Evolutionary conservation across 345 rosid species (phyloP), one percentile per base, ranked within the genome.

Genomic region (Firmiana major): DNA sequence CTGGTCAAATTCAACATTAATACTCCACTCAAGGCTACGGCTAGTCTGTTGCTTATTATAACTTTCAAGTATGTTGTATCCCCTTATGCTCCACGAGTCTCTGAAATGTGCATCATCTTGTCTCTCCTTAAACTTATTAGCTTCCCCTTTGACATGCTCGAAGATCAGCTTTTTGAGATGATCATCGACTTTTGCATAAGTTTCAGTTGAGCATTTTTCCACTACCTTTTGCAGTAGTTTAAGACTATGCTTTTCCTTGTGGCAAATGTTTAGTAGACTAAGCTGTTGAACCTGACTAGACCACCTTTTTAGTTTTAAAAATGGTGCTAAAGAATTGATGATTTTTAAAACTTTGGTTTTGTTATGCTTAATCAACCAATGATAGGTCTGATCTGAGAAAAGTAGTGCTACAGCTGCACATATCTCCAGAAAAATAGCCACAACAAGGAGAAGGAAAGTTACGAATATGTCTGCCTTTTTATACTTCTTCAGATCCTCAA

Each of bases 401-500:
- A 83, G 75, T 6, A 80, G 53, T 1, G 7, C 15, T 1, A 71
- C 43, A 5, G 75, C 71, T 40, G 79, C 83, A 75, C 71, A 80
- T 51, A 75, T 17, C 65, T 83, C 81, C 42, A 83, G 58, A 75
- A 74, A 5, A 58, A 80, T 63, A 1, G 78, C 83, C 2, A 73
- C 46, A 40, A 24, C 51, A 15, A 83, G 80, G 59, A 83, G 49
- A 2, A 78, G 12, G 34, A 28, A 80, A 9, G 86, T 83, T 71
- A 80, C 59, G 16, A 11, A 21, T 21, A 43, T 38, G 63, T 80
- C 83, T 10, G 54, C 22, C 31, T 21, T 58, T 28, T 45, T 36
- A 65, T 80, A 75, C 13, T 68, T 16, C 4, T 75, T 78, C 73
- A 75, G 75, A 42, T 72, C 68, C 34, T 34, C 17, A 6, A 71